Evolutionary conservation across 305 asterid species (phyloP), one percentile per base, ranked within the genome.

Genomic region (Fraxinus latifolia): DNA sequence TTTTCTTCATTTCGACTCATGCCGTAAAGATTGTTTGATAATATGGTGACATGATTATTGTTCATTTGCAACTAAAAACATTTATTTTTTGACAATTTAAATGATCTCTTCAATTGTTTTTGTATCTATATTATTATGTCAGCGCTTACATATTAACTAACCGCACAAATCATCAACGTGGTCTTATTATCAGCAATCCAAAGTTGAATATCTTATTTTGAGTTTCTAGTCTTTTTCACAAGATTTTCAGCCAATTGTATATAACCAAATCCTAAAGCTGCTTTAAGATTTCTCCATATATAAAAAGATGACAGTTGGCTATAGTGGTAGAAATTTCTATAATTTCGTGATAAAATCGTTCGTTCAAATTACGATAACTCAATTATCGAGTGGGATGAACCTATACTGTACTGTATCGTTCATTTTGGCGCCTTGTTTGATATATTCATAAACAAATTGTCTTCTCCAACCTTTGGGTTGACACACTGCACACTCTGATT

Each of bases 341-440:
- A 14, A 47, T 47, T 42, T 42, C 50, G 14, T 12, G 1, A 14
- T 14, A 47, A 47, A 47, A 50, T 50, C 7, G 21, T 15, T 11
- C 44, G 1, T 15, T 37, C 19, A 36, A 17, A 8, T 23, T 77
- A 44, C 5, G 6, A 47, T 1, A 47, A 0, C n/a, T 42, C 58
- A 12, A 44, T 2, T 44, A 14, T 12, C 17, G 19, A 3, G 17
- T 0, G 5, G 17, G 17, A 14, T 15, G 17, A 14, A 4, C 6
- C 5, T 14, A 14, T 12, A 12, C 0, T 44, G 37, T 8, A 78
- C 2, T 37, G 67, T 11, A 32, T 78, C 76, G 55, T 84, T 81
- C 60, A 86, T 37, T 86, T 88, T 83, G 89, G 87, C 90, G 89
- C 88, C 85, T 82, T 76, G 78, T 67, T 82, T 36, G 74, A 44